Conservation (phyloP, 2,329 filamentous ascomycete species). For the Fusarium ambrosium region DNA sequence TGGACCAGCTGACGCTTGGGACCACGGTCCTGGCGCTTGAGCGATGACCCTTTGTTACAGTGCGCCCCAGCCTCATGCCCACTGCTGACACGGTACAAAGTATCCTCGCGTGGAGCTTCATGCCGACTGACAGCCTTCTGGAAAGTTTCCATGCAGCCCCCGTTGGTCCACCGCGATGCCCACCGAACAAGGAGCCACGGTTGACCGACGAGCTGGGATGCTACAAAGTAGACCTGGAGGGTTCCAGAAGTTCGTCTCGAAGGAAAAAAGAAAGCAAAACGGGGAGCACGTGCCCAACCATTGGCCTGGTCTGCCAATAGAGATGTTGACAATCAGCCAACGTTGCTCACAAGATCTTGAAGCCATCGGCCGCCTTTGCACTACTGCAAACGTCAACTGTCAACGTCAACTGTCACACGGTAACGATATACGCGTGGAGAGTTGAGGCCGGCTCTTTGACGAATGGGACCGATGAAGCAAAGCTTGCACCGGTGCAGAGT, state of each 20-base stretch:
- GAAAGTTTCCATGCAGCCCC: slow-evolving; percentile 47
- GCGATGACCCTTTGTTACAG: slow-evolving; percentile 28
- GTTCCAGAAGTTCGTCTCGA: slow-evolving; percentile 19
- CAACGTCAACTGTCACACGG: slow-evolving; percentile 4
- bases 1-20: slow-evolving; percentile 14
- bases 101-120: slow-evolving; percentile 28
- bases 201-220: slow-evolving; percentile 34
- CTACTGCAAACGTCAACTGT: neutral
- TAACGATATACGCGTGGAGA: slow-evolving; percentile 1
- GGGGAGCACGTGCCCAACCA: neutral
- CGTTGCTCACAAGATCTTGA: neutral
- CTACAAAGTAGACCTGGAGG: neutral
- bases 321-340: neutral
- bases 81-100: slow-evolving; percentile 26
- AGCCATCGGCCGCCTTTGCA: neutral
- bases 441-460: slow-evolving; percentile 11
- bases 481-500: slow-evolving; percentile 8
- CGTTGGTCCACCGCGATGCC: slow-evolving; percentile 39
- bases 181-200: slow-evolving; percentile 33
- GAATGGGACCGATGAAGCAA: slow-evolving; percentile 12
- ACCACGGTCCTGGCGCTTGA: slow-evolving; percentile 16
- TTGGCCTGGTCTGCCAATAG: neutral
- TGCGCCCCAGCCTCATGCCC: slow-evolving; percentile 5
- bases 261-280: slow-evolving; percentile 5
- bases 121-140: slow-evolving; percentile 44